phyloP scores from a whole-genome alignment of 208 protist species.

The Leishmania martiniquensis region DNA sequence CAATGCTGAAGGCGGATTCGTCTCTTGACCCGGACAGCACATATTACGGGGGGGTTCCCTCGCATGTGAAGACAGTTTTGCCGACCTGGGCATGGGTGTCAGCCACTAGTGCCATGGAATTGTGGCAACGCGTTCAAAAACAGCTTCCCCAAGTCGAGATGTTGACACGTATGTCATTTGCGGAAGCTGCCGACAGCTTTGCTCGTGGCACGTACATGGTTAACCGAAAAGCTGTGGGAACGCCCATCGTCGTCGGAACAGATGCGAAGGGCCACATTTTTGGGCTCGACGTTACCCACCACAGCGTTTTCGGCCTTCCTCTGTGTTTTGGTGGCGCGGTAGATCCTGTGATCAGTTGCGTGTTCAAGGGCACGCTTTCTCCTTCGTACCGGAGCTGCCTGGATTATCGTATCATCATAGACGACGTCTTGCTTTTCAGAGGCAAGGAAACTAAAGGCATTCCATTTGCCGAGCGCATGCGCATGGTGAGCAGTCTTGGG shows the following conservation, averaged over 20 bases:
- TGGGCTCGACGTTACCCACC: constrained; percentile 48
- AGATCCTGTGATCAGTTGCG: constrained; percentile 35
- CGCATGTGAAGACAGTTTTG: constrained; percentile 39
- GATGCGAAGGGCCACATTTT: constrained; percentile 64
- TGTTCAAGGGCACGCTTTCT: constrained; percentile 70
- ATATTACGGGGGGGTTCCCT: constrained; percentile 56
- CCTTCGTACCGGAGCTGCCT: constrained; percentile 52
- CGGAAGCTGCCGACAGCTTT: constrained; percentile 64
- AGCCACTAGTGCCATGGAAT: constrained; percentile 36
- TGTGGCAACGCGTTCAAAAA: constrained; percentile 31
- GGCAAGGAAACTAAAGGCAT: constrained; percentile 51
- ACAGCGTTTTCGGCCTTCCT: constrained; percentile 68
- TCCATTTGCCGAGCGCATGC: constrained; percentile 67
- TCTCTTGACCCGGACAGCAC: constrained; percentile 48
- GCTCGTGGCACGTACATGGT: constrained; percentile 53
- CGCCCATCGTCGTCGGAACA: constrained; percentile 54
- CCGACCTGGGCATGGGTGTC: constrained; percentile 24
- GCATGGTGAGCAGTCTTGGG: constrained; percentile 50
- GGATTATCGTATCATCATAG: constrained; percentile 76
- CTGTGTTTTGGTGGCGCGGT: constrained; percentile 50
- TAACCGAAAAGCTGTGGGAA: constrained; percentile 45
- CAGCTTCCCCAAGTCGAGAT: constrained; percentile 37
- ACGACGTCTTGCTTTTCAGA: constrained; percentile 78
- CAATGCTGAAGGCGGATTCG: constrained; percentile 30
- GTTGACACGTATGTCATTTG: constrained; percentile 66